Evolutionary conservation across 257 asterid genomes (phyloP), one percentile per base, ranked within the genome.

Genomic region (Parsonsia alboflavescens): DNA sequence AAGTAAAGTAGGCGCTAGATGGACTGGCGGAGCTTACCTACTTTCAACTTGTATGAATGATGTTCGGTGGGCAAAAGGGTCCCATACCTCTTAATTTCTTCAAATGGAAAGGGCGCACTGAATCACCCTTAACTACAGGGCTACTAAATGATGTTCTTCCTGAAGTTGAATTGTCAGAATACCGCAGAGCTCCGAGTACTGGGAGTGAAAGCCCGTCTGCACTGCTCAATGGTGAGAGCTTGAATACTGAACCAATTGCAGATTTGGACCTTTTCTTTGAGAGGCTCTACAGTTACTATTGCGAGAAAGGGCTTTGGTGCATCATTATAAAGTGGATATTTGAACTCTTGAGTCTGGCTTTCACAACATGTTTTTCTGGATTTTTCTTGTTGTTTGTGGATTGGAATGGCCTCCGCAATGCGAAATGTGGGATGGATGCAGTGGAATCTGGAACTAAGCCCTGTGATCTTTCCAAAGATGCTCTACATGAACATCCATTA

Each of bases 391-490:
- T 95, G 68, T 87, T 74, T 79, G 96, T 95, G 73, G 97, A 95
- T 76, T 95, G 99, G 99, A 87, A 86, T 84, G 99, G 99, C 73
- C 96, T 95, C 50, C 90, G 96, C 73, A 88, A 79, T 80, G 98
- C 99, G 33, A 90, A 95, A 78, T 95, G 99, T 89, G 99, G 99
- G 75, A 94, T 94, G 97, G 93, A 87, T 88, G 99, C 99, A 0
- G 96, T 94, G 73, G 99, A 92, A 83, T 94, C 97, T 81, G 99
- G 99, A 76, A 91, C 86, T 44, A 95, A 86, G 78, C 99, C 93
- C 8, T 95, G 99, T 48, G 98, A 95, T 82, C 80, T 95, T 77
- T 82, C 97, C 28, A 86, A 87, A 82, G 99, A 95, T 80, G 99
- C 98, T 74, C 89, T 95, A 66, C 93, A 92, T 83, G 72, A 84